phyloP scores from a whole-genome alignment of 306 rosid species.

The Canavalia gladiata region DNA sequence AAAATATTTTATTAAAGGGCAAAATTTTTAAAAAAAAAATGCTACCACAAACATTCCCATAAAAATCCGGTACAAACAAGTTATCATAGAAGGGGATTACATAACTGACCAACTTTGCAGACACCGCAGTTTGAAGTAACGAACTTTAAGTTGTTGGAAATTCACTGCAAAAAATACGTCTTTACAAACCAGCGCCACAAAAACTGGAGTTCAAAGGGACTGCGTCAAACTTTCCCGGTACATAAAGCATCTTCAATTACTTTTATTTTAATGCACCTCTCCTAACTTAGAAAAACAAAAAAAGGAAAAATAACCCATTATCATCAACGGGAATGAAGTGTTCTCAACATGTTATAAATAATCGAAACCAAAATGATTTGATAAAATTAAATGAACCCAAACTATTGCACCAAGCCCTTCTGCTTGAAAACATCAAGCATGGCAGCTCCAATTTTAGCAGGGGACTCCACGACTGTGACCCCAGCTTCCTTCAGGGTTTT shows the following conservation, averaged over 20 bases:
- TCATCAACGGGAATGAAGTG: conserved; percentile 48
- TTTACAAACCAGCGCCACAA: conserved; percentile 41
- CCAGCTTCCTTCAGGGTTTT: conserved; percentile 88
- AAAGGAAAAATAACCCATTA: conserved; percentile 37
- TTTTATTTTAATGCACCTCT: conserved; percentile 53
- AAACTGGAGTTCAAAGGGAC: conserved; percentile 32
- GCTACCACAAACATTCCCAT: conserved; percentile 5
- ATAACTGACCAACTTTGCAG: conserved; percentile 24
- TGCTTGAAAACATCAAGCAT: conserved; percentile 93
- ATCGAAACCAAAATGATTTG: conserved; percentile 46
- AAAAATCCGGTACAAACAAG: background rate
- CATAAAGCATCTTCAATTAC: conserved; percentile 43
- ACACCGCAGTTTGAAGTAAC: background rate
- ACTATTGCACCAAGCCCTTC: conserved; percentile 81
- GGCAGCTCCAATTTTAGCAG: conserved; percentile 89
- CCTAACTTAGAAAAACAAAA: conserved; percentile 26
- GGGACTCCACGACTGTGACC: conserved; percentile 96
- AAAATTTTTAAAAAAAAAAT: background rate
- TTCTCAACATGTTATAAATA: conserved; percentile 28
- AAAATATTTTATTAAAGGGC: no score
- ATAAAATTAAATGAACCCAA: conserved; percentile 42
- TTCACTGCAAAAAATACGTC: conserved; percentile 26
- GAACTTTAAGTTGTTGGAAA: conserved; percentile 34
- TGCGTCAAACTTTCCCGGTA: conserved; percentile 34
- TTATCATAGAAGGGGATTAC: background rate